These are phyloP conservation scores for Clonostachys rhizophaga DNA, from an alignment of 2,329 filamentous ascomycete species.

Conservation along the genomic window DNA sequence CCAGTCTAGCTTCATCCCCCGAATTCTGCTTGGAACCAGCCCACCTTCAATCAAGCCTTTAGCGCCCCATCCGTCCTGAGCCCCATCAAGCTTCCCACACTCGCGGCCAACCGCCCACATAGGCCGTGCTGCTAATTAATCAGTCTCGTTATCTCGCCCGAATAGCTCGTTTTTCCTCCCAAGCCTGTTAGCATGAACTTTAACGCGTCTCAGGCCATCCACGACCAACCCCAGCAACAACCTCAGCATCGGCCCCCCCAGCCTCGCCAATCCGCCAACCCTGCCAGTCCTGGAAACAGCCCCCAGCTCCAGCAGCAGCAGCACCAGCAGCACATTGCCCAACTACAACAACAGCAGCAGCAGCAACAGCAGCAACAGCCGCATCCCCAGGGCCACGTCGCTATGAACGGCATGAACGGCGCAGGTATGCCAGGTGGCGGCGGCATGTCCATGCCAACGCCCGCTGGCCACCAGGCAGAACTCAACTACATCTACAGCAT, in stretches of 20 bases:
- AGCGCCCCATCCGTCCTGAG: too few relatives aligned
- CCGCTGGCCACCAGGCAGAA: slow-evolving; percentile 64
- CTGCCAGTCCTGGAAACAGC: background rate
- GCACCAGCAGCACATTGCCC: slow-evolving; percentile 8
- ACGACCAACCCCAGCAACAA: slow-evolving; percentile 4
- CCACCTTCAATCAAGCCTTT: too few relatives aligned
- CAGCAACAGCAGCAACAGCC: slow-evolving; percentile 7
- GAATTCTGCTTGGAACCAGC: too few relatives aligned
- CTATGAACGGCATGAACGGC: slow-evolving; percentile 36
- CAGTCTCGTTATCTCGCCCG: too few relatives aligned
- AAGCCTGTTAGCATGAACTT: background rate
- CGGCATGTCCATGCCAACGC: slow-evolving; percentile 50
- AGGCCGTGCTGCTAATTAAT: too few relatives aligned
- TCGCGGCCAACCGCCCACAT: too few relatives aligned
- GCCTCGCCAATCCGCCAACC: too few relatives aligned
- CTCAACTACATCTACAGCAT: slow-evolving; percentile 65
- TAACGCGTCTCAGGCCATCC: background rate
- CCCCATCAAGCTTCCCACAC: too few relatives aligned
- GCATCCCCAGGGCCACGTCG: slow-evolving; percentile 6
- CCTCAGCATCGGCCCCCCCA: slow-evolving; percentile 2
- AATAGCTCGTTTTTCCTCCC: too few relatives aligned
- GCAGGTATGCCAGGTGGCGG: slow-evolving; percentile 40
- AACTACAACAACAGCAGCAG: slow-evolving; percentile 9
- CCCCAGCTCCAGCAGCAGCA: slow-evolving; percentile 1
- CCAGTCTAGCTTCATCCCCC: too few relatives aligned